phyloP scores from a whole-genome alignment of 495 filamentous ascomycete genomes.

The Lophiostoma macrostomum region DNA sequence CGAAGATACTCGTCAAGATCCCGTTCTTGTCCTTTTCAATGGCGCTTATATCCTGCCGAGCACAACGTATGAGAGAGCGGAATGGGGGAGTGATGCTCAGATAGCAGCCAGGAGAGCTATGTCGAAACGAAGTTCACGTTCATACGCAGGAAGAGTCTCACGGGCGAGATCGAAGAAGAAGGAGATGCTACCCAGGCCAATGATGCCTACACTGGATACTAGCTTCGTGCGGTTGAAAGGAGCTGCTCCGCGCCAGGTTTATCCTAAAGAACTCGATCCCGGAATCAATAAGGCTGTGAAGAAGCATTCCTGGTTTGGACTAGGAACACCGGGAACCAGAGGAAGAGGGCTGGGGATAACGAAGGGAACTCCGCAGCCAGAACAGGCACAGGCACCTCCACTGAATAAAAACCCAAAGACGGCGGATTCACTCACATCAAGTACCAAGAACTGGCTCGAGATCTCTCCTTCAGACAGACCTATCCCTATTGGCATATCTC shows the following conservation, averaged over 20 bases:
- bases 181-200: slow-evolving; percentile 9
- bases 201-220: slow-evolving; percentile 37
- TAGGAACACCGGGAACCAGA: slow-evolving; percentile 11
- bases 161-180: slow-evolving; percentile 28
- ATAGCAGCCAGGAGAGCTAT: slow-evolving; percentile 32
- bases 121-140: slow-evolving; percentile 28
- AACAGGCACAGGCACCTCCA: too few species aligned
- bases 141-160: slow-evolving; percentile 10
- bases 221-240: slow-evolving; percentile 34
- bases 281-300: slow-evolving; percentile 11
- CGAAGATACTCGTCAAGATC: background rate
- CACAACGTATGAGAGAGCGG: background rate
- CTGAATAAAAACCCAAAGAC: too few species aligned
- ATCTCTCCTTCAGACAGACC: slow-evolving; percentile 72
- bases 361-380: slow-evolving; percentile 24
- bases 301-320: slow-evolving; percentile 25
- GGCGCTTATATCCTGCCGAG: slow-evolving; percentile 11
- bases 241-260: slow-evolving; percentile 34
- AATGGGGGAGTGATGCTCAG: slow-evolving; percentile 19
- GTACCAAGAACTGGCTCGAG: slow-evolving; percentile 39
- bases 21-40: slow-evolving; percentile 7
- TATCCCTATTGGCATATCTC: slow-evolving; percentile 74
- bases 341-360: slow-evolving; percentile 22
- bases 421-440: slow-evolving; percentile 10
- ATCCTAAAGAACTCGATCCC: slow-evolving; percentile 29